phyloP scores from a whole-genome alignment of 305 asterid species.

The Fraxinus angustifolia region DNA sequence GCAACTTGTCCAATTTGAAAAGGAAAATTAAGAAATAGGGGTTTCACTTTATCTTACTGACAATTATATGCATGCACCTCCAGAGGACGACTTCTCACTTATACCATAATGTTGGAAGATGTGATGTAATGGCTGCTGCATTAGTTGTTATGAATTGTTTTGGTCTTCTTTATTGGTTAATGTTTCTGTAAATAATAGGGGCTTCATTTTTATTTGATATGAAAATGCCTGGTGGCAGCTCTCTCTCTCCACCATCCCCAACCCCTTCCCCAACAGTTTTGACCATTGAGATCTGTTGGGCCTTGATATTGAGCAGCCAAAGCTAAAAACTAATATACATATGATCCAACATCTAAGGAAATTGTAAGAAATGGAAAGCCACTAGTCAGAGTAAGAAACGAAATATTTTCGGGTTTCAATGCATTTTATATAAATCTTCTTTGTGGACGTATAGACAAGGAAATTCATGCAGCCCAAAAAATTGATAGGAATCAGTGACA shows the following conservation, averaged over 20 bases:
- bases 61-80: not conserved
- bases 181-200: not conserved
- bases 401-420: not conserved
- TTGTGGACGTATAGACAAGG: not conserved
- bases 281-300: not conserved
- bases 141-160: not conserved
- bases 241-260: not conserved
- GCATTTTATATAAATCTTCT: not conserved
- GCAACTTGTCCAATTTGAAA: not conserved
- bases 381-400: slow-evolving; percentile 1
- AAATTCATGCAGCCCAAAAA: not conserved
- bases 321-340: not conserved
- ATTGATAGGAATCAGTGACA: not conserved
- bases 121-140: not conserved
- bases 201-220: not conserved
- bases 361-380: not conserved
- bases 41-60: not conserved
- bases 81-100: not conserved
- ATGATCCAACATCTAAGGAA: not conserved
- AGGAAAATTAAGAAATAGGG: not conserved
- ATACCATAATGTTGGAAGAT: not conserved
- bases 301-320: not conserved
- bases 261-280: not conserved
- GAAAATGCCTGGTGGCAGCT: not conserved
- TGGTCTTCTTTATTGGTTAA: not conserved